Conservation (phyloP, 768 basidiomycete species). For the Rhizopogon roseolus region DNA sequence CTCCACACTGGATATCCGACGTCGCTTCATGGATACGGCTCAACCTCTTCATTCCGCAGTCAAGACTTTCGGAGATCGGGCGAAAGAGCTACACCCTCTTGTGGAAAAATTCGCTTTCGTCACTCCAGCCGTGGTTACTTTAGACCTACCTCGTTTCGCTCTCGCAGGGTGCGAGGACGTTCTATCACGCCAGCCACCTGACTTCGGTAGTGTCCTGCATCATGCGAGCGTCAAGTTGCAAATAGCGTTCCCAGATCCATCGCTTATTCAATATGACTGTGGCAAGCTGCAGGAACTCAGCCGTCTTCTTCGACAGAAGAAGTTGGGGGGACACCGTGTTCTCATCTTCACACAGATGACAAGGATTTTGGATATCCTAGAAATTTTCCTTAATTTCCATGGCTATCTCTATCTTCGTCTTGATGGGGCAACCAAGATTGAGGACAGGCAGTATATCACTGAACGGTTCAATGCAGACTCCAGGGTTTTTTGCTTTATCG, state of each 20-base stretch:
- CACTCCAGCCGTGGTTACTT: conserved; percentile 73
- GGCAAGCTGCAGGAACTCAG: conserved; percentile 89
- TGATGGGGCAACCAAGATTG: conserved; percentile 93
- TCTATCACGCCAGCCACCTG: conserved; percentile 27
- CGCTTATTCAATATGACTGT: conserved; percentile 90
- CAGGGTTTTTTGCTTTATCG: conserved; percentile 84
- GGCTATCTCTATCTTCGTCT: conserved; percentile 92
- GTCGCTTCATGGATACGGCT: conserved; percentile 38
- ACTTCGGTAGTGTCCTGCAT: conserved; percentile 71
- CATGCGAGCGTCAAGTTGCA: conserved; percentile 75
- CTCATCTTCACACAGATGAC: conserved; percentile 99
- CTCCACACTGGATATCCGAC: conserved; percentile 34
- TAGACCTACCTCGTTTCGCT: conserved; percentile 63
- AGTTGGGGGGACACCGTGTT: conserved; percentile 82
- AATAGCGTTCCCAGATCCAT: conserved; percentile 90
- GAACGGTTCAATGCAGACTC: conserved; percentile 82
- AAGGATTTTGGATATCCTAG: conserved; percentile 86
- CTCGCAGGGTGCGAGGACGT: conserved; percentile 39
- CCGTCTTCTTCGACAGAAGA: conserved; percentile 75
- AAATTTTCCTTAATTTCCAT: conserved; percentile 88
- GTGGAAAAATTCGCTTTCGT: conserved; percentile 75
- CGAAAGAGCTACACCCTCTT: conserved; percentile 43
- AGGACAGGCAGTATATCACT: conserved; percentile 87
- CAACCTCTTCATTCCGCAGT: conserved; percentile 43
- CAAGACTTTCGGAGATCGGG: conserved; percentile 60